phyloP scores from a whole-genome alignment of 176 grass and related monocot genomes.

The Triticum turgidum region DNA sequence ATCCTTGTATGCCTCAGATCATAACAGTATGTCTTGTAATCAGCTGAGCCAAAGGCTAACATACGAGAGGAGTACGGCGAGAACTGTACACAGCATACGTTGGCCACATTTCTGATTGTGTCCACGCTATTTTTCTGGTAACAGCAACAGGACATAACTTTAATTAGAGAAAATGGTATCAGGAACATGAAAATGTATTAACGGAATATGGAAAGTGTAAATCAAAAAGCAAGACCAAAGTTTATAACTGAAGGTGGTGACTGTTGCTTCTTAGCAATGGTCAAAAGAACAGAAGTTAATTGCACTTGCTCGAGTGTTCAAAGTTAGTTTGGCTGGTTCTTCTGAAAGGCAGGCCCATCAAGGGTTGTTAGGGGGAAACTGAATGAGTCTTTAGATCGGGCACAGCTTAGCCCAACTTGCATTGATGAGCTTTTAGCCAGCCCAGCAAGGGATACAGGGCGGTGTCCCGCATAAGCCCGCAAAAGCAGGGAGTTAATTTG shows the following conservation, averaged over 20 bases:
- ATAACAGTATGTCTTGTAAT: conserved; percentile 96
- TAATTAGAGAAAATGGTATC: conserved; percentile 10
- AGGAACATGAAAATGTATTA: conserved; percentile 9
- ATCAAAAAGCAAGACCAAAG: not conserved
- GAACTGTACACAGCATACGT: conserved; percentile 92
- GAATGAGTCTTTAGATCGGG: not conserved
- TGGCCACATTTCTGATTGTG: conserved; percentile 84
- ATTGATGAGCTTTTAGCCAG: not conserved
- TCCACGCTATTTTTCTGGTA: conserved; percentile 72
- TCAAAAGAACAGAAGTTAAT: not conserved
- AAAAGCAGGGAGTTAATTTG: too few relatives aligned
- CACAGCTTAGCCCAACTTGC: not conserved
- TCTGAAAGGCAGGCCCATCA: conserved; percentile 1
- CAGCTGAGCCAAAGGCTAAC: conserved; percentile 84
- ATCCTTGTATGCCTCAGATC: conserved; percentile 95
- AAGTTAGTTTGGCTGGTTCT: not conserved
- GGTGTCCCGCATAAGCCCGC: too few relatives aligned
- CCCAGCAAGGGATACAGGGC: not conserved
- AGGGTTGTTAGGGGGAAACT: not conserved
- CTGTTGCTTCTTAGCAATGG: not conserved
- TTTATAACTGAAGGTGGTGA: not conserved
- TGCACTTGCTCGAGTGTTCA: not conserved
- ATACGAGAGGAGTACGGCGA: conserved; percentile 83
- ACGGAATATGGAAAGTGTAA: not conserved
- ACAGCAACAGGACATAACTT: conserved; percentile 23